These are phyloP conservation scores for Penicillium nucicola DNA, from an alignment of 495 filamentous ascomycete species.

Conservation along the genomic window DNA sequence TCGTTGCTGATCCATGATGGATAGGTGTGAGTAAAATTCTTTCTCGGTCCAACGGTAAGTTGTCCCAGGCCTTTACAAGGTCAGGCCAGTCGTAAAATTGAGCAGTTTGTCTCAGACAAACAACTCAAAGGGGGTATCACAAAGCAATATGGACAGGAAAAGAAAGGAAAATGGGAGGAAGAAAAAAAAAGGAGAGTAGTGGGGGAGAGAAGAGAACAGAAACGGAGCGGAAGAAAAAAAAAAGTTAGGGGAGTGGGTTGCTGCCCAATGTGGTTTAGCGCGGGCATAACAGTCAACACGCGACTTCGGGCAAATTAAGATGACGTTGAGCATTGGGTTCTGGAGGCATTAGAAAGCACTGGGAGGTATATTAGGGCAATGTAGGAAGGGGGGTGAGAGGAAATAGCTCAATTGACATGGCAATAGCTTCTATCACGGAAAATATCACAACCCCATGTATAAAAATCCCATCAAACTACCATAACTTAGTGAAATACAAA, in stretches of 20 bases:
- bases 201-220: constrained; percentile 21
- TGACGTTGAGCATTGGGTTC: not conserved
- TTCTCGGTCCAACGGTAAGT: not conserved
- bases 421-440: too few species aligned
- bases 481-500: too few species aligned
- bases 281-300: constrained; percentile 3
- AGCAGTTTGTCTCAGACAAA: constrained; percentile 38
- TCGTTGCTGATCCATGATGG: constrained; percentile 68
- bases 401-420: too few species aligned
- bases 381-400: too few species aligned
- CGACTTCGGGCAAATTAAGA: constrained; percentile 3
- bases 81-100: constrained; percentile 16
- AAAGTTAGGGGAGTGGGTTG: constrained; percentile 17
- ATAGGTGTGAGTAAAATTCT: not conserved
- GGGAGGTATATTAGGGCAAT: too few species aligned
- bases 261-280: constrained; percentile 16
- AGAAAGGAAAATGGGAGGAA: constrained; percentile 20
- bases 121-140: constrained; percentile 39
- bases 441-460: too few species aligned
- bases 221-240: constrained; percentile 19
- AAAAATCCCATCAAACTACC: too few species aligned
- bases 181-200: constrained; percentile 16
- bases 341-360: too few species aligned
- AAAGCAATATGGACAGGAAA: constrained; percentile 26
- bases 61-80: constrained; percentile 23